These are phyloP conservation scores for Cudoniella acicularis DNA, from an alignment of 495 filamentous ascomycete genomes.

Conservation along the genomic window DNA sequence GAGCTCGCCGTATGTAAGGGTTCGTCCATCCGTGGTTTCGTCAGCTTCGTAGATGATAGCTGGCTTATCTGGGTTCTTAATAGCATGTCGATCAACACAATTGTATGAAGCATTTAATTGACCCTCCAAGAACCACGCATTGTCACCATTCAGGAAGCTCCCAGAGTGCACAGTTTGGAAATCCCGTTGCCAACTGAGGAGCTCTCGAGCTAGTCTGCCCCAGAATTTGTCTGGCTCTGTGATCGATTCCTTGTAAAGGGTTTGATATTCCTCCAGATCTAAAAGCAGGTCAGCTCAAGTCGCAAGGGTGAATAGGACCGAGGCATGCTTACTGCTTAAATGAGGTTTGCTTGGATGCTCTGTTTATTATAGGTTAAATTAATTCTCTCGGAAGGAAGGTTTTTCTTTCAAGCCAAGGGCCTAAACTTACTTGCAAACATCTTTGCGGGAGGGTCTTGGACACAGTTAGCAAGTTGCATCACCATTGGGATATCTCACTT, in stretches of 20 bases:
- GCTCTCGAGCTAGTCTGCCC: conserved; percentile 77
- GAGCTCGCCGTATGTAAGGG: conserved; percentile 89
- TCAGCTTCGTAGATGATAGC: conserved; percentile 99
- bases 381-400: not conserved
- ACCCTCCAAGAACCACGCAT: conserved; percentile 92
- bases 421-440: conserved; percentile 58
- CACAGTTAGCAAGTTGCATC: conserved; percentile 7
- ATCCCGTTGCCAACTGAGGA: conserved; percentile 85
- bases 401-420: not conserved
- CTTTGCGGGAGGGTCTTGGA: conserved; percentile 49
- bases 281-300: not conserved
- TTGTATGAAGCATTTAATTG: conserved; percentile 95
- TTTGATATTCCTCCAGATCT: conserved; percentile 81
- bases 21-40: conserved; percentile 82
- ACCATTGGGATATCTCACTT: conserved; percentile 18
- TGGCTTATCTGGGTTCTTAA: conserved; percentile 85
- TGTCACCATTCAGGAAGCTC: conserved; percentile 75
- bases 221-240: conserved; percentile 89
- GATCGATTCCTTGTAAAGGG: conserved; percentile 95
- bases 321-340: conserved; percentile 39
- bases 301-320: not conserved
- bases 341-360: conserved; percentile 59
- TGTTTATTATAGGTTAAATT: conserved; percentile 26
- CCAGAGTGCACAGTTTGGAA: conserved; percentile 88
- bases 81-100: conserved; percentile 92